Evolutionary conservation across 2,329 filamentous ascomycete species (phyloP), one percentile per base, ranked within the genome.

Genomic region (Paecilomyces formosus): DNA sequence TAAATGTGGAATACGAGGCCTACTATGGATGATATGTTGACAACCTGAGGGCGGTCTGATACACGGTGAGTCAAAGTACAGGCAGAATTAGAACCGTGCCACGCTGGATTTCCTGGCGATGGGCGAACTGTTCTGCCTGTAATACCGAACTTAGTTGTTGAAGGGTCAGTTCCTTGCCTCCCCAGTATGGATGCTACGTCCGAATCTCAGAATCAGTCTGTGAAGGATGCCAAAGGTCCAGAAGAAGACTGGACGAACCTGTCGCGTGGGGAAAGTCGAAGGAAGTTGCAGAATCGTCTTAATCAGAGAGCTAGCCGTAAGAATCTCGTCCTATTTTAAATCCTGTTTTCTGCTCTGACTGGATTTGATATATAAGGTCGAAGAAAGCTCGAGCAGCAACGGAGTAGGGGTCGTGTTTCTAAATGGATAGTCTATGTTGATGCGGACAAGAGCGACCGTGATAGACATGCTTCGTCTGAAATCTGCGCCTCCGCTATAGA

Each of bases 231-330:
- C 9, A 45, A 45, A 21, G 53, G 13, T 18, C 55, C 39, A n/a
- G 22, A 53, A 13, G 45, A 56, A 18, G 55, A 57, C 22, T 45
- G 55, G 55, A 57, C 45, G 18, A 50, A 12, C 21, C 18, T 53
- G 15, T 22, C 50, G n/a, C 21, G 31, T 31, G 50, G n/a, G 13
- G 50, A 18, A 31, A 15, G 39, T 26, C 49, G 55, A 22, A 57
- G 55, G 33, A 53, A 39, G 30, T 11, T 53, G 18, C 50, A 57
- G 50, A 57, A 57, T 15, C 50, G 55, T 15, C 45, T 57, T 7
- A 57, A 57, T 21, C 55, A 54, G 22, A 15, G 55, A 33, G 55
- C 55, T 30, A 21, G 33, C 24, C 55, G 28, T 57, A 35, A 35
- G 21, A 5, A 22, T 9, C 22, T 24, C 28, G 5, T 55, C 15